Evolutionary conservation across 2,329 filamentous ascomycete genomes (phyloP).

Genomic region (Dothistroma septosporum): DNA sequence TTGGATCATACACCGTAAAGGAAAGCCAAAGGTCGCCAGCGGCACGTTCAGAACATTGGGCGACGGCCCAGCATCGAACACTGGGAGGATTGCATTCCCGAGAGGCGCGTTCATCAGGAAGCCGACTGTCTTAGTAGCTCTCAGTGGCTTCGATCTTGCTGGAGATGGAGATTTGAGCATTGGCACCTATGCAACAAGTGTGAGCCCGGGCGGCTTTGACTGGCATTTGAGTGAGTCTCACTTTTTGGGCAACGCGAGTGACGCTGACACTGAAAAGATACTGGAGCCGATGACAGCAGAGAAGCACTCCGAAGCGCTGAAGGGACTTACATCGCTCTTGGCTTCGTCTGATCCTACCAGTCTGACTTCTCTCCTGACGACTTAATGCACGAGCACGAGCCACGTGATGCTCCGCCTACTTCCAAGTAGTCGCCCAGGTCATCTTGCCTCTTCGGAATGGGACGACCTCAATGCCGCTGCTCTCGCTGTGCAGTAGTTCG

Average conservation of each 20-base stretch:
- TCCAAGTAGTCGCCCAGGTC: slow-evolving; percentile 54
- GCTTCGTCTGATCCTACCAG: slow-evolving; percentile 2
- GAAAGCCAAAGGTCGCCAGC: slow-evolving; percentile 16
- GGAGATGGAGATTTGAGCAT: slow-evolving; percentile 3
- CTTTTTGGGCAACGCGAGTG: background rate
- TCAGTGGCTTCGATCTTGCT: slow-evolving; percentile 7
- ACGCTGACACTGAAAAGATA: slow-evolving; percentile 6
- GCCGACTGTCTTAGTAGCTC: slow-evolving; percentile 16
- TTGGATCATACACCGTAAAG: slow-evolving; percentile 17
- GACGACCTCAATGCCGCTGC: slow-evolving; percentile 56
- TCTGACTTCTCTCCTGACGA: background rate
- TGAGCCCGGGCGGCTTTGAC: slow-evolving; percentile 1
- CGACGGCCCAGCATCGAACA: background rate
- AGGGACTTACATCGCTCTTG: slow-evolving; percentile 6
- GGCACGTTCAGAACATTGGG: slow-evolving; percentile 14
- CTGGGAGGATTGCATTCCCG: slow-evolving; percentile 13
- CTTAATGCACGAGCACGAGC: background rate
- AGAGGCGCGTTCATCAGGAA: slow-evolving; percentile 11
- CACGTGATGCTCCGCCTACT: slow-evolving; percentile 20
- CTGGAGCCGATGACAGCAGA: background rate
- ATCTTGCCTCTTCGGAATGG: slow-evolving; percentile 61
- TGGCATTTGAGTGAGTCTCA: slow-evolving; percentile 6
- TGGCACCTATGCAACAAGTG: slow-evolving; percentile 1
- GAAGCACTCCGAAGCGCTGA: slow-evolving; percentile 8
- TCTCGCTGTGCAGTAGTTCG: slow-evolving; percentile 52